Evolutionary conservation across 2,329 filamentous ascomycete genomes (phyloP), one percentile per base, ranked within the genome.

Genomic region (Xylaria sp.): DNA sequence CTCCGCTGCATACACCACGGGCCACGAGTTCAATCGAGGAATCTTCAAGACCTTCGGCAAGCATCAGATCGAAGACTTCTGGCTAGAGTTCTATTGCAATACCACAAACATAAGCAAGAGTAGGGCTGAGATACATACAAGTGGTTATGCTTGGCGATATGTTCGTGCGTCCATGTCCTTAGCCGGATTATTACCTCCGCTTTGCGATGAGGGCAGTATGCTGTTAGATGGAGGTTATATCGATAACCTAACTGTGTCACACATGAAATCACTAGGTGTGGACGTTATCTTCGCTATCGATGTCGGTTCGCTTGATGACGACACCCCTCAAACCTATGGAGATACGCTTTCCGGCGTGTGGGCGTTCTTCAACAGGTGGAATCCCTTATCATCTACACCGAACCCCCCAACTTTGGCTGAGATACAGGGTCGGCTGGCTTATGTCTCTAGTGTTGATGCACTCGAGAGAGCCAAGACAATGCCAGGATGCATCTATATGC

Each of bases 1-100:
- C 0, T 96, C 95, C 6, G 94, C 93, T 8, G 97, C 95, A 1
- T 99, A 99, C 82, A 99, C 97, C 0, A 99, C 96, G 0, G 96
- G 96, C 0, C 96, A 99, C 78, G 96, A 99, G 77, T 99, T 99
- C 87, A 99, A 99, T 76, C 92, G 96, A 7, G 96, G 96, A 50
- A 98, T 99, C 73, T 99, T 98, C 88, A 99, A 99, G 81, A 94
- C 95, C 0, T 98, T 99, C 79, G 96, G 94, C 15, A 94, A 98
- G 76, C 93, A 93, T 10, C 96, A 98, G 78, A 98, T 99, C 67
- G 96, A 99, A 81, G 96, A 99, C 80, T 99, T 98, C 77, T 99
- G 96, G 96, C 88, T 99, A 12, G 94, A 97, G 74, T 99, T 94
- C 80, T 99, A 99, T 83, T 99, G 97, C 87, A 99, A 99, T 82